A percentile compares a stretch with the other conserved stretches of the same genome.
phyloP scores from a whole-genome alignment of 441 rosid genomes.

The Populus hybrid region DNA sequence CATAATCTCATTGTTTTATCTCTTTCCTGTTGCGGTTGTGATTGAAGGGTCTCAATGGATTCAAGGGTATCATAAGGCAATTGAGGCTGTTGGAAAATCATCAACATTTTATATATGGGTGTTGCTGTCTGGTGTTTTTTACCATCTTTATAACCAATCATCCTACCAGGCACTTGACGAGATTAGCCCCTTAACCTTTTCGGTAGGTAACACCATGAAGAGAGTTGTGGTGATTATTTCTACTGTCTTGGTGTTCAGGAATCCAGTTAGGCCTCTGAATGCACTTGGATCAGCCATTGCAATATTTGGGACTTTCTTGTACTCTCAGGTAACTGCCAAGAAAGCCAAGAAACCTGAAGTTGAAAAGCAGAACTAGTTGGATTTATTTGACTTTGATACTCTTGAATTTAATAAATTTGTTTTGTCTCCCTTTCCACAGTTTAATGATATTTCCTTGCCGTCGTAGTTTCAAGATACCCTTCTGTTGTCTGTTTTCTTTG shows the following conservation, averaged over 20 bases:
- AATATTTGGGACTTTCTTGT: slow-evolving; percentile 80
- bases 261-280: slow-evolving; percentile 88
- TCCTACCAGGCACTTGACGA: slow-evolving; percentile 95
- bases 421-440: not conserved
- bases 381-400: slow-evolving; percentile 3
- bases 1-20: slow-evolving; percentile 64
- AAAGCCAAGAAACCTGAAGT: slow-evolving; percentile 44
- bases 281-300: slow-evolving; percentile 94
- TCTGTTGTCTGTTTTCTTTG: not conserved
- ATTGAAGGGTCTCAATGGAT: slow-evolving; percentile 93
- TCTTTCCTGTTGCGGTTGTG: slow-evolving; percentile 75
- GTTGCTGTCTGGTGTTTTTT: slow-evolving; percentile 75
- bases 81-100: slow-evolving; percentile 58
- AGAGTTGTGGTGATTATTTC: slow-evolving; percentile 89
- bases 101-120: slow-evolving; percentile 87
- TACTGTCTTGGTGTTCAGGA: slow-evolving; percentile 85
- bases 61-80: slow-evolving; percentile 74
- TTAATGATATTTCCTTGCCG: not conserved
- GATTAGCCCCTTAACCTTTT: slow-evolving; percentile 91
- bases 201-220: slow-evolving; percentile 95
- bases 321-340: slow-evolving; percentile 76
- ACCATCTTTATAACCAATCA: slow-evolving; percentile 86
- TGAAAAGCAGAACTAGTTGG: slow-evolving; percentile 50
- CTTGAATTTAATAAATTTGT: not conserved
- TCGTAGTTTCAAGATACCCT: not conserved